A percentile compares a stretch with the other conserved stretches of the same genome.
These are phyloP conservation scores for Phialemoniopsis sp. DNA, from an alignment of 2,329 filamentous ascomycete species.

Conservation along the genomic window DNA sequence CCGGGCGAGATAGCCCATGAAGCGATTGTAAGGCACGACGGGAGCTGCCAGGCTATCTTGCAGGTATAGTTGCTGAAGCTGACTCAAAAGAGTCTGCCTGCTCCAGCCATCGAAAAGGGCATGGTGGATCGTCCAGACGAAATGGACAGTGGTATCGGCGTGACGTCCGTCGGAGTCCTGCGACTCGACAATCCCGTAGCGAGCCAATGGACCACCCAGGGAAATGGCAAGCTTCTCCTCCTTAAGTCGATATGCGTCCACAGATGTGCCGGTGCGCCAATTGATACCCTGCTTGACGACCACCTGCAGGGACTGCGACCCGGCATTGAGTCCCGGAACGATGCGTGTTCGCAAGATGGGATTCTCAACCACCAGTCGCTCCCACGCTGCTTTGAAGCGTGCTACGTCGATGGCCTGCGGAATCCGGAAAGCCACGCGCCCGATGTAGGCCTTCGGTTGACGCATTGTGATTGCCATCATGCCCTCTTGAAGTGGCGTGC, in stretches of 20 bases:
- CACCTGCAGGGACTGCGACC: constrained; percentile 1
- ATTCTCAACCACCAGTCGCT: constrained; percentile 6
- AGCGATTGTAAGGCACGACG: constrained; percentile 2
- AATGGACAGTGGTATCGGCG: constrained; percentile 1
- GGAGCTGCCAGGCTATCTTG: background rate
- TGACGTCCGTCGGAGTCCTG: background rate
- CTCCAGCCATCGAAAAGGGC: constrained; percentile 27
- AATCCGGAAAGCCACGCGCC: constrained; percentile 8
- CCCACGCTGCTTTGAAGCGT: constrained; percentile 5
- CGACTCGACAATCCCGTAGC: background rate
- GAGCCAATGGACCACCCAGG: background rate
- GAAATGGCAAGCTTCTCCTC: too few species aligned
- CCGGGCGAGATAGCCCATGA: constrained; percentile 2
- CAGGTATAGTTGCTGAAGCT: constrained; percentile 8
- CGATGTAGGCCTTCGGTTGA: constrained; percentile 11
- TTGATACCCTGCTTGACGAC: too few species aligned
- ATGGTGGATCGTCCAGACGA: constrained; percentile 24
- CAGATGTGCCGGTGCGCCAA: too few species aligned
- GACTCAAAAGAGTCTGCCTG: constrained; percentile 19
- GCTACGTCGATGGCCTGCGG: constrained; percentile 6
- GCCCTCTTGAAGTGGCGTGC: constrained; percentile 15
- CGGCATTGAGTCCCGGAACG: constrained; percentile 1
- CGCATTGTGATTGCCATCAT: constrained; percentile 7
- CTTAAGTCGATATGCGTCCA: too few species aligned
- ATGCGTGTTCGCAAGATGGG: constrained; percentile 13